phyloP scores from a whole-genome alignment of 31 red algal species.

The Endocladia muricata region DNA sequence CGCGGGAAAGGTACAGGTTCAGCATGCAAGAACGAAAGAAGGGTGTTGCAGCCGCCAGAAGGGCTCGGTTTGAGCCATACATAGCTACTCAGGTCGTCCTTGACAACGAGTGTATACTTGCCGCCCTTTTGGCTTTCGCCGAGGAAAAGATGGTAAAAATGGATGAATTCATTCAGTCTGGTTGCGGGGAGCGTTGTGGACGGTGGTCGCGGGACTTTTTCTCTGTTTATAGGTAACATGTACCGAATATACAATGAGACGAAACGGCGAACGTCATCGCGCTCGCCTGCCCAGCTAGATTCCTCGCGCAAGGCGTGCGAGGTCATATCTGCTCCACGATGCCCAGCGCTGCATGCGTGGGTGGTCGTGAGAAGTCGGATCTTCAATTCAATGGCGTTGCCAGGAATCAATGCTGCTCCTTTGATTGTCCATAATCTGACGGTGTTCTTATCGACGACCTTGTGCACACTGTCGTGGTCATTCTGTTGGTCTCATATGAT shows the following conservation, averaged over 20 bases:
- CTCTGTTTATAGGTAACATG: constrained; percentile 20
- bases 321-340: background rate
- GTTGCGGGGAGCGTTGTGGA: constrained; percentile 19
- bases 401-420: constrained; percentile 1
- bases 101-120: constrained; percentile 39
- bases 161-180: constrained; percentile 40
- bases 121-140: constrained; percentile 5
- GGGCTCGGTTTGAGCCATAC: constrained; percentile 30
- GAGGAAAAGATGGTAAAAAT: constrained; percentile 47
- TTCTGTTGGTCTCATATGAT: background rate
- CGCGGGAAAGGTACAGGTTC: too few species aligned
- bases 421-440: background rate
- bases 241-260: background rate
- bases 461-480: background rate
- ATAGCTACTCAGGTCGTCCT: constrained; percentile 43
- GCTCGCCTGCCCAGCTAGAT: background rate
- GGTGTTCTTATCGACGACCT: background rate
- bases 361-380: background rate
- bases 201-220: constrained; percentile 40
- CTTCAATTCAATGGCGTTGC: background rate
- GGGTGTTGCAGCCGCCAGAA: too few species aligned
- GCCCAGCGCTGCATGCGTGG: background rate
- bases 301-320: background rate
- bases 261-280: background rate
- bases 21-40: too few species aligned